A percentile compares a stretch with the other conserved stretches of the same genome.
Conservation (phyloP, 495 filamentous ascomycete species). For the Penicillium cataractarum region DNA sequence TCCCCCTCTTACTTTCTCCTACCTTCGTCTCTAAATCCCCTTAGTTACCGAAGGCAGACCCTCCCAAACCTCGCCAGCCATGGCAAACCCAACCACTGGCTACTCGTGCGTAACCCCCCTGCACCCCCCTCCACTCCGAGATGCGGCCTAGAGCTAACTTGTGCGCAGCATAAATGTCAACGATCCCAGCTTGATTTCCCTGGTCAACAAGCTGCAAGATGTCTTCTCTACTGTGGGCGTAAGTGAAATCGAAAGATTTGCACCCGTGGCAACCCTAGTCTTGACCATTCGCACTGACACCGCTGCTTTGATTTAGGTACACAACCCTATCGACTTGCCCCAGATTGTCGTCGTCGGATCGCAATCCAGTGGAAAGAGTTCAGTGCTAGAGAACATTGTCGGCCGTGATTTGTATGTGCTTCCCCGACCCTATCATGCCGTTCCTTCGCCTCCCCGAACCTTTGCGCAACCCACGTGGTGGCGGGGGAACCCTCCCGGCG, state of each 20-base stretch:
- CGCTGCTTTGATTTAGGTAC: constrained; percentile 58
- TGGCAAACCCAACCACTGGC: constrained; percentile 52
- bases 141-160: constrained; percentile 34
- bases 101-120: constrained; percentile 47
- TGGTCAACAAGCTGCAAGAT: constrained; percentile 99
- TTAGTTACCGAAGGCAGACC: constrained; percentile 21
- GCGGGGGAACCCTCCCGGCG: constrained; percentile 16
- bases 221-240: constrained; percentile 98
- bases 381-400: constrained; percentile 99
- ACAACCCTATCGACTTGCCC: constrained; percentile 98
- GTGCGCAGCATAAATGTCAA: constrained; percentile 73
- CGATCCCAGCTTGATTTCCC: constrained; percentile 80
- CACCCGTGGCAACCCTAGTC: constrained; percentile 13
- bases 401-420: constrained; percentile 91
- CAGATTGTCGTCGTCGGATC: constrained; percentile 99
- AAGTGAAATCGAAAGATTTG: constrained; percentile 44
- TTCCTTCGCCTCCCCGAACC: not conserved
- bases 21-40: constrained; percentile 7
- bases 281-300: constrained; percentile 33
- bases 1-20: constrained; percentile 14
- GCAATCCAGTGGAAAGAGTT: constrained; percentile 99
- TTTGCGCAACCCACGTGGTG: constrained; percentile 15
- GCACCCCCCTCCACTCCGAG: constrained; percentile 28
- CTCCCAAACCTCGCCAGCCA: constrained; percentile 41
- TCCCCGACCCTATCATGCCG: not conserved